Percentiles rank a stretch among this genome's conserved stretches.
These are phyloP conservation scores for Diaporthe velutina DNA, from an alignment of 2,329 filamentous ascomycete species.

Conservation along the genomic window DNA sequence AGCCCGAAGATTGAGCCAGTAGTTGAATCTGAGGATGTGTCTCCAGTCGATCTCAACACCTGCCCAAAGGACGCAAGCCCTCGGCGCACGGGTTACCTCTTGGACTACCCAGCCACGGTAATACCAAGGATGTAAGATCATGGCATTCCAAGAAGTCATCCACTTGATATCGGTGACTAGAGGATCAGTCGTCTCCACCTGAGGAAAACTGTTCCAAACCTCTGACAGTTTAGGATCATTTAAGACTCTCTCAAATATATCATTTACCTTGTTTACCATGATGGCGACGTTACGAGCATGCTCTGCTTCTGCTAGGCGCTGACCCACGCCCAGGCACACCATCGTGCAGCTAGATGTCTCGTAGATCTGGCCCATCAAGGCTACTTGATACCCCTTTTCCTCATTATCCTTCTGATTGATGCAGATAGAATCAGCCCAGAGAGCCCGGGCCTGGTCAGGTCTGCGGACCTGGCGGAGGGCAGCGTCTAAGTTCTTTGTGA, in stretches of 20 bases:
- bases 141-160: neutral
- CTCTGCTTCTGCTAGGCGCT: neutral
- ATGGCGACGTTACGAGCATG: neutral
- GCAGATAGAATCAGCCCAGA: conserved; percentile 21
- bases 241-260: neutral
- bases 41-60: neutral
- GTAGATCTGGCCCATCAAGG: neutral
- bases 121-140: neutral
- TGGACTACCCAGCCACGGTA: neutral
- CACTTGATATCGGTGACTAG: neutral
- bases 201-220: neutral
- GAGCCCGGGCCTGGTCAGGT: neutral
- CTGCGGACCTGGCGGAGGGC: neutral
- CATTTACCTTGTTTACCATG: neutral
- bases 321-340: neutral
- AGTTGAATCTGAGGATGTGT: neutral
- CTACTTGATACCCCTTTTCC: neutral
- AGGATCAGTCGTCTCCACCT: neutral
- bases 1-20: neutral
- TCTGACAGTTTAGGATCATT: neutral
- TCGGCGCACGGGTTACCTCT: neutral
- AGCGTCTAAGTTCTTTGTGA: neutral
- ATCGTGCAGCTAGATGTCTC: neutral
- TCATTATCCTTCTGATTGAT: neutral
- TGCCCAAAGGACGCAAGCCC: neutral